Conservation (phyloP, 306 rosid species). For the Corylus americana region DNA sequence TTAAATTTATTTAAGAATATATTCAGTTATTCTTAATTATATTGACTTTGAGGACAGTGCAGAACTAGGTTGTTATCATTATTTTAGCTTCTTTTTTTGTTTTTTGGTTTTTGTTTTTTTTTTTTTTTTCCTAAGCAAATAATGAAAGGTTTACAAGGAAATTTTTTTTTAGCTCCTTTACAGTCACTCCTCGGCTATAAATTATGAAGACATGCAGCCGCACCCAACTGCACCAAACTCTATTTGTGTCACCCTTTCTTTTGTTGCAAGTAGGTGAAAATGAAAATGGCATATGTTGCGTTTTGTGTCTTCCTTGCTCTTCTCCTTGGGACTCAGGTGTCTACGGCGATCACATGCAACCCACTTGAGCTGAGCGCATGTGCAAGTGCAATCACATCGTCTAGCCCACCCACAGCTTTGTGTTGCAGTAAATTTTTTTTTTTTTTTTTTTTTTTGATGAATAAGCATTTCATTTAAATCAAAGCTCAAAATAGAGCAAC, state of each 20-base stretch:
- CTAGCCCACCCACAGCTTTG: slow-evolving; percentile 32
- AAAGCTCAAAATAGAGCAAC: too few relatives aligned
- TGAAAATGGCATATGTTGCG: slow-evolving; percentile 30
- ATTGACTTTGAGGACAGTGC: too few relatives aligned
- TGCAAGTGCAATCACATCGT: slow-evolving; percentile 40
- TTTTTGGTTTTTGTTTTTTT: too few relatives aligned
- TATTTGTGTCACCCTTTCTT: not conserved
- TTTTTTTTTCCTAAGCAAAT: too few relatives aligned
- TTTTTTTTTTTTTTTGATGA: too few relatives aligned
- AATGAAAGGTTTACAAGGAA: too few relatives aligned
- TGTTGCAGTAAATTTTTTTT: too few relatives aligned
- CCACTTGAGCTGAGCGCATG: slow-evolving; percentile 49
- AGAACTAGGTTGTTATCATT: too few relatives aligned
- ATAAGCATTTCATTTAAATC: too few relatives aligned
- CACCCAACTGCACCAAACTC: slow-evolving; percentile 8
- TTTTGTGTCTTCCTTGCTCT: slow-evolving; percentile 25
- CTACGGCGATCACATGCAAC: slow-evolving; percentile 46
- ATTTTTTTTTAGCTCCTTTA: not conserved
- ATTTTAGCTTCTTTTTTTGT: too few relatives aligned
- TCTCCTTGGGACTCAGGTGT: slow-evolving; percentile 13
- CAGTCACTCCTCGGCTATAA: slow-evolving; percentile 29
- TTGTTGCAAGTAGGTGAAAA: not conserved
- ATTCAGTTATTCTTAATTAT: too few relatives aligned
- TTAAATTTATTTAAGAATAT: too few relatives aligned
- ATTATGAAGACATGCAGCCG: slow-evolving; percentile 14